Conservation (phyloP, 495 filamentous ascomycete species). For the Niebla homalea region DNA sequence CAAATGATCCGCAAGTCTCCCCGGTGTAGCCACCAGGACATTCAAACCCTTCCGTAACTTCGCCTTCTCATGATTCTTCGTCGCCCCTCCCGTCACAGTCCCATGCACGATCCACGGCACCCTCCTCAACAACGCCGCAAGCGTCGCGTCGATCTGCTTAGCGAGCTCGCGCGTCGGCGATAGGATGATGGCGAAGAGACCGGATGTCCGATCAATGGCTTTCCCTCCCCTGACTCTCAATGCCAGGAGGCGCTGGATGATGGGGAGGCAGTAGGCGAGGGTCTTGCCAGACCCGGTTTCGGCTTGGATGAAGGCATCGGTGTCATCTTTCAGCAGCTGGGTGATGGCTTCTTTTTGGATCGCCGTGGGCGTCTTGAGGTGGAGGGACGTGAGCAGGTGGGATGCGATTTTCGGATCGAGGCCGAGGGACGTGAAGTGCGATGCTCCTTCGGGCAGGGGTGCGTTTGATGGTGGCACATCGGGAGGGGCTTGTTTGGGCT, state of each 20-base stretch:
- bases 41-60: constrained; percentile 84
- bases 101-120: constrained; percentile 83
- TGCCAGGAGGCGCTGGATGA: constrained; percentile 74
- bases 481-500: constrained; percentile 31
- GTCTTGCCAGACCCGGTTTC: constrained; percentile 98
- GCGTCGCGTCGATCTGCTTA: constrained; percentile 77
- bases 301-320: constrained; percentile 91
- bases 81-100: constrained; percentile 90
- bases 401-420: constrained; percentile 63
- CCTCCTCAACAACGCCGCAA: constrained; percentile 69
- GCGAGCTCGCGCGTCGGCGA: constrained; percentile 87
- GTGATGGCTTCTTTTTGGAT: constrained; percentile 84
- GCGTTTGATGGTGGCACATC: constrained; percentile 79
- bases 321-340: constrained; percentile 64
- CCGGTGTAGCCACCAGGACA: constrained; percentile 88
- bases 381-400: constrained; percentile 73
- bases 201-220: constrained; percentile 49
- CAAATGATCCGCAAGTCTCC: constrained; percentile 77
- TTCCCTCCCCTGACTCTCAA: constrained; percentile 29
- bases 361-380: constrained; percentile 80
- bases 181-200: constrained; percentile 81
- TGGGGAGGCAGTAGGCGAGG: constrained; percentile 79
- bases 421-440: constrained; percentile 72
- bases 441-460: constrained; percentile 69
- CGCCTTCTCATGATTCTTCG: constrained; percentile 94